Percentiles rank a stretch among this genome's conserved stretches.
Evolutionary conservation across 2,329 filamentous ascomycete species (phyloP).

Genomic region (Colletotrichum melonis): DNA sequence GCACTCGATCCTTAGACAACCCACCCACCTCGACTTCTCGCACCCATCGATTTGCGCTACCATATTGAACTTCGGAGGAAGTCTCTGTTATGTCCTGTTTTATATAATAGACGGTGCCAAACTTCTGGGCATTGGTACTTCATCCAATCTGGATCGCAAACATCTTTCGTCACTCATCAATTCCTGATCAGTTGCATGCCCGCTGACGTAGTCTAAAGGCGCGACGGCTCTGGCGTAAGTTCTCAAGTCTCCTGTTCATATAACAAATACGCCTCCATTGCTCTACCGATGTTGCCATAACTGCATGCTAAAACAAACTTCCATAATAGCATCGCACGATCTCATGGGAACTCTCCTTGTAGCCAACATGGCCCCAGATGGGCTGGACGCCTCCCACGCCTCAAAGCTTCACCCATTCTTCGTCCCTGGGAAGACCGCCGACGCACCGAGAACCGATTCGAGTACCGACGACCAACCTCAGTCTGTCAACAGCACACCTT

Average conservation of each 20-base stretch:
- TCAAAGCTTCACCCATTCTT: constrained; percentile 70
- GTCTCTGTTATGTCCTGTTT: not conserved
- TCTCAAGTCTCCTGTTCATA: not conserved
- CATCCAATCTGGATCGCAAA: not conserved
- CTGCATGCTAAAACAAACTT: not conserved
- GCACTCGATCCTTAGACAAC: constrained; percentile 6
- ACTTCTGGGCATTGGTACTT: not conserved
- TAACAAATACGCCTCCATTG: not conserved
- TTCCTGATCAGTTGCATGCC: constrained; percentile 15
- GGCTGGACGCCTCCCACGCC: constrained; percentile 44
- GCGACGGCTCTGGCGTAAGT: constrained; percentile 29
- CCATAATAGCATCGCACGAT: constrained; percentile 8
- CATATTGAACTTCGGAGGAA: not conserved
- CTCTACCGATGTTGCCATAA: not conserved
- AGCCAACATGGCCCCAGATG: constrained; percentile 57
- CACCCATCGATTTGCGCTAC: not conserved
- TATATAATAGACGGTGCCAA: not conserved
- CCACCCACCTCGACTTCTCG: constrained; percentile 14
- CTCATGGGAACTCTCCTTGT: constrained; percentile 56
- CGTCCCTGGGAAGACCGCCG: constrained; percentile 39
- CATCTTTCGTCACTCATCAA: not conserved
- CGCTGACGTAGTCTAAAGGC: constrained; percentile 31
- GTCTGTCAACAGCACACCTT: not conserved
- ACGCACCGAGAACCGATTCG: not conserved
- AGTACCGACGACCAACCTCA: not conserved